phyloP scores from a whole-genome alignment of 2,329 filamentous ascomycete species.

The Colletotrichum higginsianum region DNA sequence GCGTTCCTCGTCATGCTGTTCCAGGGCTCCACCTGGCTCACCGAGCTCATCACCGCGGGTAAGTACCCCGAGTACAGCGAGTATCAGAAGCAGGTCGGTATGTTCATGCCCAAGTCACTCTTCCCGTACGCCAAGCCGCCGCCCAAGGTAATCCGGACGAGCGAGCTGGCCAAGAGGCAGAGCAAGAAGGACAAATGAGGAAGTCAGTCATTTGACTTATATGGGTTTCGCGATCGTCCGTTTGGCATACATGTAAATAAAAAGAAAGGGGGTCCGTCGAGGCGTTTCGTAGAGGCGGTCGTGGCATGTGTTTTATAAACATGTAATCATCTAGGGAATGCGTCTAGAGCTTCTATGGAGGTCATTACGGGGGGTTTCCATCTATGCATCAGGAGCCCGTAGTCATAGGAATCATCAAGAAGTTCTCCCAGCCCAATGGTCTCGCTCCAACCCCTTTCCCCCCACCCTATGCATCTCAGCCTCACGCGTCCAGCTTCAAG shows the following conservation, averaged over 20 bases:
- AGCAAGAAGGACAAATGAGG: slow-evolving; percentile 55
- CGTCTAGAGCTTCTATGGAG: slow-evolving; percentile 23
- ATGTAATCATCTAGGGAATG: slow-evolving; percentile 20
- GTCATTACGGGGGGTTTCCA: slow-evolving; percentile 16
- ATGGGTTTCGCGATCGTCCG: neutral
- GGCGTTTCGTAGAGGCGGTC: slow-evolving; percentile 8
- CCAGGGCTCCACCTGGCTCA: slow-evolving; percentile 90
- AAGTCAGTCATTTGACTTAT: neutral
- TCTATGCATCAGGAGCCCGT: slow-evolving; percentile 17
- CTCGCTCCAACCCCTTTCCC: too few species aligned
- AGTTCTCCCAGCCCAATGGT: neutral
- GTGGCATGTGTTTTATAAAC: slow-evolving; percentile 9
- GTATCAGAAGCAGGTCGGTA: slow-evolving; percentile 87
- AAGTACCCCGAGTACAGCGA: slow-evolving; percentile 92
- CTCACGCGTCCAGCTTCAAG: slow-evolving; percentile 57
- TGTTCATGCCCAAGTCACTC: slow-evolving; percentile 79
- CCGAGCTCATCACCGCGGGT: slow-evolving; percentile 81
- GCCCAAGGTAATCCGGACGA: slow-evolving; percentile 66
- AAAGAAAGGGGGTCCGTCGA: neutral
- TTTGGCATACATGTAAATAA: neutral
- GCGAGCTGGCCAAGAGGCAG: slow-evolving; percentile 64
- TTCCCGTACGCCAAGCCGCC: slow-evolving; percentile 59
- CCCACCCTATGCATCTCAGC: slow-evolving; percentile 27
- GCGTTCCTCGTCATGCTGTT: slow-evolving; percentile 83
- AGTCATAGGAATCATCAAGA: slow-evolving; percentile 18